Percentiles rank a stretch among this genome's conserved stretches.
phyloP scores from a whole-genome alignment of 441 rosid species.

The Mallotus repandus region DNA sequence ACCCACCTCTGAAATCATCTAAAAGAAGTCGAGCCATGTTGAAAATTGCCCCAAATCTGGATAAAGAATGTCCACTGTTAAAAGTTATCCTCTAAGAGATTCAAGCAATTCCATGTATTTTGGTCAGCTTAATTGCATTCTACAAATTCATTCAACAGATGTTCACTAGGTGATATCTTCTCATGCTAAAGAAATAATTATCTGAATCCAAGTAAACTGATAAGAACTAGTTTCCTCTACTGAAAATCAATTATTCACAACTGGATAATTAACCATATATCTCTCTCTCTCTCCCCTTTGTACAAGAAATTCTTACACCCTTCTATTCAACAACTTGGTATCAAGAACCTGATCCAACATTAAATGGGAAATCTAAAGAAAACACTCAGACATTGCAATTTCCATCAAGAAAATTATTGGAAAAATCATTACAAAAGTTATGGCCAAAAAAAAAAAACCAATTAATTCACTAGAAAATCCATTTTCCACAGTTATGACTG shows the following conservation, averaged over 20 bases:
- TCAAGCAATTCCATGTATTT: background rate
- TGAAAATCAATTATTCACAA: too few relatives aligned
- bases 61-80: background rate
- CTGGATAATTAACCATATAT: too few relatives aligned
- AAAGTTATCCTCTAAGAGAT: background rate
- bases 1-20: slow-evolving; percentile 84
- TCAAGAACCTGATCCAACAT: background rate
- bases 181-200: too few relatives aligned
- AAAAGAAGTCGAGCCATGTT: slow-evolving; percentile 76
- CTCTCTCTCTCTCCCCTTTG: too few relatives aligned
- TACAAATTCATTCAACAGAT: too few relatives aligned
- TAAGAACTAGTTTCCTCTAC: too few relatives aligned
- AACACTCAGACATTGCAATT: background rate
- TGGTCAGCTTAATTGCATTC: too few relatives aligned
- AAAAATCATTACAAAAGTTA: background rate
- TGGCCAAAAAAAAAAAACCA: too few relatives aligned
- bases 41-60: slow-evolving; percentile 83
- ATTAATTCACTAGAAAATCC: background rate
- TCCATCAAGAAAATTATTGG: background rate
- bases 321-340: background rate
- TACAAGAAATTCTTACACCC: slow-evolving; percentile 4
- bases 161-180: too few relatives aligned
- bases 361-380: background rate
- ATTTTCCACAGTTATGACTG: background rate
- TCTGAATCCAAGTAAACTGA: too few relatives aligned